Conservation (phyloP, 78 protist species). For the Dictyostelium firmibasis region DNA sequence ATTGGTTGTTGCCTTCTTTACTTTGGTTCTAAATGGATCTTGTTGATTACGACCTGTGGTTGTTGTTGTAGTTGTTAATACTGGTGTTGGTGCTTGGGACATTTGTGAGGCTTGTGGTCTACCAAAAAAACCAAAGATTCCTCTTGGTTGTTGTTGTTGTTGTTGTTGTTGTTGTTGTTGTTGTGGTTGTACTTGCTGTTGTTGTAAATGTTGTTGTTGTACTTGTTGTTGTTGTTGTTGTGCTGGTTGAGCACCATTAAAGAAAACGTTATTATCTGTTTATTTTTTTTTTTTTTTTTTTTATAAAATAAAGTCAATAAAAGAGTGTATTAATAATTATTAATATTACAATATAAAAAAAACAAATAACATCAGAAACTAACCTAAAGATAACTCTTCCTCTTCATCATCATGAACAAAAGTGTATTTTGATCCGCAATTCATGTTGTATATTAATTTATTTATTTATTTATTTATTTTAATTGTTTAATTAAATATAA, state of each 20-base stretch:
- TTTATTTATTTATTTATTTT: background rate
- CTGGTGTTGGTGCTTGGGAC: background rate
- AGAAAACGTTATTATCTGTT: background rate
- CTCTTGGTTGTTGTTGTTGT: background rate
- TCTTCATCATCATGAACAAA: conserved; percentile 25
- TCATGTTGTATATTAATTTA: background rate
- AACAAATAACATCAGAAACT: background rate
- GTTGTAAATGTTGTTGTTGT: conserved; percentile 1
- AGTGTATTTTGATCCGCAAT: conserved; percentile 1
- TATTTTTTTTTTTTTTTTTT: no score
- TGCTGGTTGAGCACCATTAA: background rate
- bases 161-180: background rate
- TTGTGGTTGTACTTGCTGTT: background rate
- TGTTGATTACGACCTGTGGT: background rate
- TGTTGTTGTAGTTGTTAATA: background rate
- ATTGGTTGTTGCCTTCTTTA: conserved; percentile 71
- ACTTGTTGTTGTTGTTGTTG: background rate
- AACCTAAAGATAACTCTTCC: conserved; percentile 50
- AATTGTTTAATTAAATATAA: background rate
- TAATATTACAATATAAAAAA: background rate
- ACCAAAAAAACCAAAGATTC: background rate
- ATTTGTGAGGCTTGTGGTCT: background rate
- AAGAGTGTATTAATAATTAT: no score
- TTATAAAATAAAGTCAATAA: background rate
- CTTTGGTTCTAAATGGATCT: background rate